Percentiles rank a stretch among this genome's conserved stretches.
These are phyloP conservation scores for Aspergillus oerlinghausenensis DNA, from an alignment of 2,329 filamentous ascomycete genomes.

Conservation along the genomic window DNA sequence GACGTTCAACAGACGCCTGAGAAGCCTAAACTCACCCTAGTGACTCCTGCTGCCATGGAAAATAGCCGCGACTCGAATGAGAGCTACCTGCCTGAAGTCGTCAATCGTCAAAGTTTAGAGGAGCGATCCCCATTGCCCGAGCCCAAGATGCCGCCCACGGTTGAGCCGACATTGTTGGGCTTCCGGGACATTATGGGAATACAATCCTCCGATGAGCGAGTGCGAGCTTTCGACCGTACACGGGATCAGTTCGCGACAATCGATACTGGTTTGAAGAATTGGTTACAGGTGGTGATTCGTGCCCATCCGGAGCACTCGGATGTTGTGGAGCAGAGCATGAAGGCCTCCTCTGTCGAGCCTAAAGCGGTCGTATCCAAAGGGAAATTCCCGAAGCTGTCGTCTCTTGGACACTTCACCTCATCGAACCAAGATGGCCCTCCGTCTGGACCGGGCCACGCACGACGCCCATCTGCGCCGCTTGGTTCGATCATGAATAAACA, in stretches of 20 bases:
- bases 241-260: slow-evolving; percentile 65
- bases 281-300: slow-evolving; percentile 49
- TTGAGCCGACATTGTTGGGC: slow-evolving; percentile 45
- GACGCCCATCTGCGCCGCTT: slow-evolving; percentile 35
- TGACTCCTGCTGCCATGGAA: slow-evolving; percentile 22
- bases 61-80: slow-evolving; percentile 12
- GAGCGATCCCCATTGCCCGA: slow-evolving; percentile 7
- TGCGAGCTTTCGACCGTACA: slow-evolving; percentile 68
- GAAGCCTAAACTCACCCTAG: slow-evolving; percentile 28
- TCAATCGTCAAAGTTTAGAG: slow-evolving; percentile 8
- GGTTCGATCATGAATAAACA: slow-evolving; percentile 47
- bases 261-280: slow-evolving; percentile 68
- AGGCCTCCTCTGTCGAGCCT: slow-evolving; percentile 25
- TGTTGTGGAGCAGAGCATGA: slow-evolving; percentile 35
- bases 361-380: slow-evolving; percentile 28
- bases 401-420: slow-evolving; percentile 26
- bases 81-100: slow-evolving; percentile 9
- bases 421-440: slow-evolving; percentile 29
- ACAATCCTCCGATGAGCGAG: slow-evolving; percentile 61
- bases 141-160: slow-evolving; percentile 12
- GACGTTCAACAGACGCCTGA: slow-evolving; percentile 14
- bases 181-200: slow-evolving; percentile 77
- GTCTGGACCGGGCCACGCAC: slow-evolving; percentile 28
- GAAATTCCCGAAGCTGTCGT: slow-evolving; percentile 41
- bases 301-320: slow-evolving; percentile 52